Conservation (phyloP, 2,329 filamentous ascomycete genomes). For the Ascochyta viciae-villosae region DNA sequence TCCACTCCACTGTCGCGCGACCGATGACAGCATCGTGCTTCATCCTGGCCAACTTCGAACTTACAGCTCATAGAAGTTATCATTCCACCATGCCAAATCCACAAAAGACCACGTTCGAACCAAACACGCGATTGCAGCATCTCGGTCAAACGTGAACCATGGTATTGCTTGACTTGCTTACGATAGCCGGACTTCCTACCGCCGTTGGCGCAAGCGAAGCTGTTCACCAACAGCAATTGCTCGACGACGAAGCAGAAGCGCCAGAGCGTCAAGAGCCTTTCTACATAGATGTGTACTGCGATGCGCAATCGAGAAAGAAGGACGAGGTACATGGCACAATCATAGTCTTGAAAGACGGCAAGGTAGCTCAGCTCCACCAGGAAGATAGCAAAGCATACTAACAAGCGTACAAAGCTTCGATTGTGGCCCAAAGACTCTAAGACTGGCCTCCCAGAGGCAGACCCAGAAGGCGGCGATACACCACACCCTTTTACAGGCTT, state of each 20-base stretch:
- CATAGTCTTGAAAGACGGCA: slow-evolving; percentile 55
- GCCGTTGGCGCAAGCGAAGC: slow-evolving; percentile 59
- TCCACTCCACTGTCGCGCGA: slow-evolving; percentile 19
- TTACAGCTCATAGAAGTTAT: slow-evolving; percentile 20
- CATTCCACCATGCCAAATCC: slow-evolving; percentile 10
- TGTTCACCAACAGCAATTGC: slow-evolving; percentile 56
- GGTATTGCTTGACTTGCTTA: slow-evolving; percentile 40
- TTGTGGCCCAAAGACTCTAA: slow-evolving; percentile 47
- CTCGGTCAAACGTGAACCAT: not conserved
- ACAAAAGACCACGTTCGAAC: not conserved
- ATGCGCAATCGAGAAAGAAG: slow-evolving; percentile 44
- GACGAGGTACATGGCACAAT: slow-evolving; percentile 53
- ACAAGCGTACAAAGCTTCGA: slow-evolving; percentile 32
- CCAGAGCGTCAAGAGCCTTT: slow-evolving; percentile 59
- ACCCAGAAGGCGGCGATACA: slow-evolving; percentile 30
- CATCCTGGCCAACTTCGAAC: slow-evolving; percentile 20
- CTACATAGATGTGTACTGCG: slow-evolving; percentile 57
- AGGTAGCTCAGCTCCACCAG: slow-evolving; percentile 38
- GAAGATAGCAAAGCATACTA: not conserved
- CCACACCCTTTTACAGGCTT: slow-evolving; percentile 59
- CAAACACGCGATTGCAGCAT: not conserved
- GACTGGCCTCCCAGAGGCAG: slow-evolving; percentile 35
- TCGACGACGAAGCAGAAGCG: slow-evolving; percentile 57
- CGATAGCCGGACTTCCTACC: slow-evolving; percentile 54
- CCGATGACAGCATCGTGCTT: slow-evolving; percentile 37